A percentile compares a stretch with the other conserved stretches of the same genome.
phyloP scores from a whole-genome alignment of 1,284 basidiomycete genomes.

The Anthracocystis walkeri region DNA sequence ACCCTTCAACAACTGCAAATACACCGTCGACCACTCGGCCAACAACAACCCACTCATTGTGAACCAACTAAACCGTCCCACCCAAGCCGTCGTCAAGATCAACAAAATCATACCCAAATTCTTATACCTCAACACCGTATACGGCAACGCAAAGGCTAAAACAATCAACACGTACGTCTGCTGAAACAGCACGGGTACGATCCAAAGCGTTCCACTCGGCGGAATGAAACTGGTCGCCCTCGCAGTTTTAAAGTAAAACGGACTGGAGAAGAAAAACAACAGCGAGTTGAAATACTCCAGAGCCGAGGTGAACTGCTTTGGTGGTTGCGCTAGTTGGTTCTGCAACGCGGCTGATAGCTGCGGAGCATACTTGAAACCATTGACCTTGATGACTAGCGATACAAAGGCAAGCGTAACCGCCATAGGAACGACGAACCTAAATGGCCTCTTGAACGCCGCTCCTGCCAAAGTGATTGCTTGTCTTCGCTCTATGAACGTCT shows the following conservation, averaged over 20 bases:
- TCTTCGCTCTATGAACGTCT: constrained; percentile 57
- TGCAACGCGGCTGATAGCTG: constrained; percentile 15
- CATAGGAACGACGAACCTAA: constrained; percentile 53
- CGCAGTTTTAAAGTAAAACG: constrained; percentile 28
- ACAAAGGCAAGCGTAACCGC: constrained; percentile 50
- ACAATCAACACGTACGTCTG: constrained; percentile 58
- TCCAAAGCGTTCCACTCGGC: constrained; percentile 52
- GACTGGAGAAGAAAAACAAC: constrained; percentile 50
- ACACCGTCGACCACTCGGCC: constrained; percentile 53
- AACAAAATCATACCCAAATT: constrained; percentile 44
- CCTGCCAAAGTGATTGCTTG: constrained; percentile 44
- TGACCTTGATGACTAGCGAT: constrained; percentile 32
- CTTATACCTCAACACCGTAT: constrained; percentile 51
- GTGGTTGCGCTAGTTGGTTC: constrained; percentile 49
- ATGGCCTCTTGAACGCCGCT: constrained; percentile 55
- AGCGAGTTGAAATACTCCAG: constrained; percentile 58
- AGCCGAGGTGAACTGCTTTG: constrained; percentile 32
- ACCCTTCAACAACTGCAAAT: constrained; percentile 31
- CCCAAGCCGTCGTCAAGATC: constrained; percentile 55
- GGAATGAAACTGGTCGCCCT: constrained; percentile 48
- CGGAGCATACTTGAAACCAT: constrained; percentile 50
- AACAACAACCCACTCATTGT: constrained; percentile 55
- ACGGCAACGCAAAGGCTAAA: constrained; percentile 51
- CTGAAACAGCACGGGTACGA: constrained; percentile 53
- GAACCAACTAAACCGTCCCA: constrained; percentile 59